Conservation (phyloP, 495 filamentous ascomycete genomes). For the Daldinia vernicosa region DNA sequence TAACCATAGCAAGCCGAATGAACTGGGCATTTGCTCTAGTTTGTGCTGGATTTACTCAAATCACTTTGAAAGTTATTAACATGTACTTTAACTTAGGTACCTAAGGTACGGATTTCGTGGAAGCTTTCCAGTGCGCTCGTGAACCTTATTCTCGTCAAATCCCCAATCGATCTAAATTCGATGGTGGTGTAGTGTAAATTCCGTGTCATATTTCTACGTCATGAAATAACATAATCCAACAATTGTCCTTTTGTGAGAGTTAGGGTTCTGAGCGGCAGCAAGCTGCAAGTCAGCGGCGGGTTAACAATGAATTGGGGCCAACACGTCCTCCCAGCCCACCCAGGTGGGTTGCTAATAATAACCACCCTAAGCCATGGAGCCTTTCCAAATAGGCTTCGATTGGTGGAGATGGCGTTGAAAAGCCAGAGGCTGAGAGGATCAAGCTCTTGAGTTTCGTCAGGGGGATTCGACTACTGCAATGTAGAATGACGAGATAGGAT, state of each 20-base stretch:
- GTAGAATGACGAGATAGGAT: constrained; percentile 27
- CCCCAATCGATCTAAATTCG: constrained; percentile 19
- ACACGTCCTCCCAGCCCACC: constrained; percentile 13
- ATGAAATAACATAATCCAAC: constrained; percentile 16
- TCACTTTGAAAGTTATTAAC: not conserved
- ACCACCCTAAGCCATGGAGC: constrained; percentile 22
- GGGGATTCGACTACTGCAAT: constrained; percentile 23
- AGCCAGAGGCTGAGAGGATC: constrained; percentile 32
- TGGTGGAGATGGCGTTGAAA: constrained; percentile 15
- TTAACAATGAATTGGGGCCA: constrained; percentile 22
- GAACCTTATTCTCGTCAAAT: constrained; percentile 12
- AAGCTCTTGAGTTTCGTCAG: constrained; percentile 6
- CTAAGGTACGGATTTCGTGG: constrained; percentile 8
- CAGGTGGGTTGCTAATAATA: constrained; percentile 38
- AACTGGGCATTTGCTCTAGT: constrained; percentile 6
- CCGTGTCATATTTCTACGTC: constrained; percentile 19
- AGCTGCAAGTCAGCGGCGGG: constrained; percentile 32
- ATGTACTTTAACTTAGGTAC: too few relatives aligned
- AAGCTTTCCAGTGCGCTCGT: not conserved
- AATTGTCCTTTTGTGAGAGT: constrained; percentile 8
- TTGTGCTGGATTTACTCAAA: constrained; percentile 7
- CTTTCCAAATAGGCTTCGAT: constrained; percentile 22
- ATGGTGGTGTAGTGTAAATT: not conserved
- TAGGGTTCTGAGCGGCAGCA: constrained; percentile 18
- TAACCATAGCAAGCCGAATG: constrained; percentile 13